Evolutionary conservation across 2,329 filamentous ascomycete genomes (phyloP), one percentile per base, ranked within the genome.

Genomic region (Cordyceps fumosorosea): DNA sequence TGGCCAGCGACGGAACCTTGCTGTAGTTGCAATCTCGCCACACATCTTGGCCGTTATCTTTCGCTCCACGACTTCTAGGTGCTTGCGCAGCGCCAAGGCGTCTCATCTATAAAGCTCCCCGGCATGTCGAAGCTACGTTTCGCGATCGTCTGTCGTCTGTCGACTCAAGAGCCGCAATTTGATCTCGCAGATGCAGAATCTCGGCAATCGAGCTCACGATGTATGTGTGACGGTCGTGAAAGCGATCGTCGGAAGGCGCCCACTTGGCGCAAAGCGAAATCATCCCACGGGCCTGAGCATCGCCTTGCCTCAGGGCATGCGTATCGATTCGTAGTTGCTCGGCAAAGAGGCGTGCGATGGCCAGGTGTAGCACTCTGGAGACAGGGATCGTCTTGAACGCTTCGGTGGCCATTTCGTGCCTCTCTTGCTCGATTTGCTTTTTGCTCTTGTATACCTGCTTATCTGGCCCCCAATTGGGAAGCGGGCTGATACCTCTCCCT

Each of bases 1-100:
- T 86, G 2, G 84, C 83, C 0, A 83, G 62, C 0, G 82, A 84
- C 0, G 84, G 82, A 0, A 87, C 72, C 1, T 76, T 77, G n/a
- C 81, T 77, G 66, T 86, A 87, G 52, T 81, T 75, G 74, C n/a
- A n/a, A 87, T 86, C 18, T 79, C 72, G 6, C 70, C 67, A 62
- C 79, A 81, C 0, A 72, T 77, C 2, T 79, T 73, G 37, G 76
- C 75, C 0, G 78, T 73, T 61, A 86, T 73, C 37, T 82, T 69
- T 1, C 79, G 76, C 70, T 86, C 84, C 0, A 86, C 81, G 7
- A 85, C 66, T 7, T 78, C 74, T 1, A 84, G 74, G 22, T 80
- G 76, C 66, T 80, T 79, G 18, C 83, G 81, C 16, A 87, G 77
- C 0, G 77, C 76, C 4, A 82, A 80, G 0, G 79, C 69, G 44